These are phyloP conservation scores for Metschnikowia continentalis DNA, from an alignment of 805 yeast genomes.

Conservation along the genomic window DNA sequence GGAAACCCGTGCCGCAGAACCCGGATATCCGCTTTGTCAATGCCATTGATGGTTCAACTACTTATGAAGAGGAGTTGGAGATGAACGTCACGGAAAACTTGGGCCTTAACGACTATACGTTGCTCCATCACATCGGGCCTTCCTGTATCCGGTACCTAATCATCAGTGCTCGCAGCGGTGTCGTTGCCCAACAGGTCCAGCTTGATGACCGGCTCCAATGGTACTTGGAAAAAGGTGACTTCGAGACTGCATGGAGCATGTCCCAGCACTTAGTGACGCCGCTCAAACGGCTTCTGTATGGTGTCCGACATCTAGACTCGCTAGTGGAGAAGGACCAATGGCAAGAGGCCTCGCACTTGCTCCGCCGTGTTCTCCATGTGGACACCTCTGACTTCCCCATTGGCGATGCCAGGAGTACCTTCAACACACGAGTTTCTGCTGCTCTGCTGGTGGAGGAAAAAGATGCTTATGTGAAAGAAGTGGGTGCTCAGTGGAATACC, in stretches of 20 bases:
- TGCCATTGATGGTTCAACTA: constrained; percentile 62
- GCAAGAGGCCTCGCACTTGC: constrained; percentile 51
- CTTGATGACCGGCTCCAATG: constrained; percentile 68
- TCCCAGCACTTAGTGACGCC: constrained; percentile 54
- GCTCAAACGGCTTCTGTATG: constrained; percentile 52
- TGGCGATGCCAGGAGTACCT: constrained; percentile 30
- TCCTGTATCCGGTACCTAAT: constrained; percentile 52
- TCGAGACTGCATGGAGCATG: constrained; percentile 73
- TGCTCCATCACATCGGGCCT: constrained; percentile 49
- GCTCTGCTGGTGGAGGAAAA: constrained; percentile 15
- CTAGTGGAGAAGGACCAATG: constrained; percentile 46
- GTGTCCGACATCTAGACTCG: constrained; percentile 50
- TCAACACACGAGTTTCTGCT: constrained; percentile 14
- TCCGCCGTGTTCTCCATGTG: constrained; percentile 25
- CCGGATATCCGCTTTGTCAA: constrained; percentile 78
- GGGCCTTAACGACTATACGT: constrained; percentile 76
- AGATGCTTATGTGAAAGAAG: constrained; percentile 21
- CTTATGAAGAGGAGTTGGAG: constrained; percentile 74
- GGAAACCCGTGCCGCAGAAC: constrained; percentile 31
- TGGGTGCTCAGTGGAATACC: constrained; percentile 53
- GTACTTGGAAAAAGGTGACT: constrained; percentile 55
- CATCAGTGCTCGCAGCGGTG: constrained; percentile 77
- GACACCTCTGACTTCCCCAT: constrained; percentile 23
- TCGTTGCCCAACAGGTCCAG: constrained; percentile 68
- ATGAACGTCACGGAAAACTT: constrained; percentile 49